Evolutionary conservation across 176 grass and related monocot genomes (phyloP).

Genomic region (Melocanna baccifera): DNA sequence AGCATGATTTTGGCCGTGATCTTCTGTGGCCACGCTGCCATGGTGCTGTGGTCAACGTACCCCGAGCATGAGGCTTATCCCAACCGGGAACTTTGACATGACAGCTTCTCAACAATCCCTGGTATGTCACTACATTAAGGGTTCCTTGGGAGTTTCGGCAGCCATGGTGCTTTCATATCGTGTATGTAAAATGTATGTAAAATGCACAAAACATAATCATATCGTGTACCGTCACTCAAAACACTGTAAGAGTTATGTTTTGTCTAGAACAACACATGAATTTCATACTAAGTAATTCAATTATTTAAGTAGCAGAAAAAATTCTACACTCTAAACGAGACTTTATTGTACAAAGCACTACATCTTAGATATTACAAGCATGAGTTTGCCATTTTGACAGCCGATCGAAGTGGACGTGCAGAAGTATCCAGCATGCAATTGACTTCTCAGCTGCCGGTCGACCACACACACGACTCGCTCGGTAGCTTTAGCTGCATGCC

Average conservation of each 20-base stretch:
- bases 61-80: neutral
- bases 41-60: constrained; percentile 21
- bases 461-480: neutral
- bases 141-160: no score
- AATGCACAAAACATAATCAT: neutral
- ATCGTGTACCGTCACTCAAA: neutral
- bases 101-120: neutral
- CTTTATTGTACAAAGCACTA: neutral
- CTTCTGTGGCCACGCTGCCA: neutral
- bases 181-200: neutral
- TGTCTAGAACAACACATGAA: neutral
- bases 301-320: neutral
- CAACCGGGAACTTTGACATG: neutral
- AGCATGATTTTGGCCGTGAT: constrained; percentile 28
- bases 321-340: rapidly evolving
- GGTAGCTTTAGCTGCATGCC: constrained; percentile 3
- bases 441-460: neutral
- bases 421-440: constrained; percentile 1
- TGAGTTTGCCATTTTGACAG: neutral
- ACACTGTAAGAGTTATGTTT: neutral
- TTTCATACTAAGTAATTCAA: neutral
- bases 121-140: no score
- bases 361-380: neutral
- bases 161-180: no score
- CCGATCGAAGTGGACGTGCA: neutral